A percentile compares a stretch with the other conserved stretches of the same genome.
Evolutionary conservation across 495 filamentous ascomycete species (phyloP).

Genomic region (Corynascus novoguineensis): DNA sequence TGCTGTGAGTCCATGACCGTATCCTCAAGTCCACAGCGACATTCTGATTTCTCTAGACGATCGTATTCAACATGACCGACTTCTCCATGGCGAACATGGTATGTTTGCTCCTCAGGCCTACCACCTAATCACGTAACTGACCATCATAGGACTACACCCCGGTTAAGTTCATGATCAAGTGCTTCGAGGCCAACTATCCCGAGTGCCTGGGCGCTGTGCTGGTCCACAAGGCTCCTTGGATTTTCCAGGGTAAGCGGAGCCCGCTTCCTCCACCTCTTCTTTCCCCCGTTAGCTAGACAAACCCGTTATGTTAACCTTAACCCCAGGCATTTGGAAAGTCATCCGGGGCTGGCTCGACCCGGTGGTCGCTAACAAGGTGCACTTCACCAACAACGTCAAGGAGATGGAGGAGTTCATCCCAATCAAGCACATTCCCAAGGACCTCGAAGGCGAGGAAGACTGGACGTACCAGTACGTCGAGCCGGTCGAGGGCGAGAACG

Average conservation of each 20-base stretch:
- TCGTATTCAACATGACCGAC: slow-evolving; percentile 92
- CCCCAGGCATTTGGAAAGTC: slow-evolving; percentile 71
- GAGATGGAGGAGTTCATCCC: slow-evolving; percentile 77
- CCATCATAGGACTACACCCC: slow-evolving; percentile 75
- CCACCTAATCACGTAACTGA: slow-evolving; percentile 16
- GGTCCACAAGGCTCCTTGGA: slow-evolving; percentile 96
- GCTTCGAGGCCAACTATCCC: slow-evolving; percentile 98
- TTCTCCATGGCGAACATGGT: slow-evolving; percentile 96
- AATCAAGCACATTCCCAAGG: slow-evolving; percentile 63
- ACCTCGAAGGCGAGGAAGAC: slow-evolving; percentile 76
- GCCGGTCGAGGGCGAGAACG: slow-evolving; percentile 66
- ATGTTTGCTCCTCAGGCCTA: slow-evolving; percentile 15
- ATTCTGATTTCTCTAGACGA: slow-evolving; percentile 48
- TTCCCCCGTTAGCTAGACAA: not conserved
- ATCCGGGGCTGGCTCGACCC: slow-evolving; percentile 96
- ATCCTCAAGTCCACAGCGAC: not conserved
- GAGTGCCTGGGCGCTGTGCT: slow-evolving; percentile 86
- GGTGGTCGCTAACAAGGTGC: slow-evolving; percentile 88
- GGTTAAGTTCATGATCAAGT: slow-evolving; percentile 98
- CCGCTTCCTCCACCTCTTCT: slow-evolving; percentile 26
- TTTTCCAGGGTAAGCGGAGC: slow-evolving; percentile 68
- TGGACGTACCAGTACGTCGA: slow-evolving; percentile 79
- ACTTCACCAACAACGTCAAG: slow-evolving; percentile 80
- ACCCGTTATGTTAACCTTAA: not conserved
- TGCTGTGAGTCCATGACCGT: slow-evolving; percentile 60